Conservation (phyloP, 306 rosid species). For the Carpinus fangiana region DNA sequence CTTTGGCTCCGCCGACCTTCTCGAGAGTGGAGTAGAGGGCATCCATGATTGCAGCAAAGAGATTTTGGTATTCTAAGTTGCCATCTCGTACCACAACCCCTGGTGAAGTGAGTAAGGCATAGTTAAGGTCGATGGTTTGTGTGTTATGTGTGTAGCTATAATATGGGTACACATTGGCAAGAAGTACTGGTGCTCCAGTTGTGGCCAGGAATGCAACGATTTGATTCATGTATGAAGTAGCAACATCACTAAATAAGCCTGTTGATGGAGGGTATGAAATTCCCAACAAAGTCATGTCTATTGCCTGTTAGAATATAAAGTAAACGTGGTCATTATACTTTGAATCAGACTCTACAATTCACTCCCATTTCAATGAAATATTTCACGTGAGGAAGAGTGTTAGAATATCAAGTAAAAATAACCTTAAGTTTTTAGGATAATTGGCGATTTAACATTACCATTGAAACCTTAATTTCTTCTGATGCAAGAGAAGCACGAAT, state of each 20-base stretch:
- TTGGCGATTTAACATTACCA: neutral
- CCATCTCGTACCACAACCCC: conserved; percentile 24
- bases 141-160: conserved; percentile 21
- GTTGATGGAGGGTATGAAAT: conserved; percentile 44
- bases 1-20: conserved; percentile 33
- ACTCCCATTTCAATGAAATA: too few relatives aligned
- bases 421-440: too few relatives aligned
- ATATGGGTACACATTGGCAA: conserved; percentile 64
- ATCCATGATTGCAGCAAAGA: conserved; percentile 53
- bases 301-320: conserved; percentile 38
- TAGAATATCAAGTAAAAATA: too few relatives aligned
- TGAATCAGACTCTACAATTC: conserved; percentile 23
- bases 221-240: conserved; percentile 34
- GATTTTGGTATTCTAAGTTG: conserved; percentile 36
- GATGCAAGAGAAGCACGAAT: conserved; percentile 35
- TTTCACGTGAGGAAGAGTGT: too few relatives aligned
- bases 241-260: conserved; percentile 32
- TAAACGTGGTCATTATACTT: conserved; percentile 10
- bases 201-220: conserved; percentile 34
- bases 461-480: conserved; percentile 53
- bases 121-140: conserved; percentile 5
- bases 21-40: conserved; percentile 55
- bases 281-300: conserved; percentile 38
- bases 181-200: conserved; percentile 61
- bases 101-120: conserved; percentile 47